These are phyloP conservation scores for Cyclotella kingstonii DNA, from an alignment of 108 stramenopile genomes.

Conservation along the genomic window DNA sequence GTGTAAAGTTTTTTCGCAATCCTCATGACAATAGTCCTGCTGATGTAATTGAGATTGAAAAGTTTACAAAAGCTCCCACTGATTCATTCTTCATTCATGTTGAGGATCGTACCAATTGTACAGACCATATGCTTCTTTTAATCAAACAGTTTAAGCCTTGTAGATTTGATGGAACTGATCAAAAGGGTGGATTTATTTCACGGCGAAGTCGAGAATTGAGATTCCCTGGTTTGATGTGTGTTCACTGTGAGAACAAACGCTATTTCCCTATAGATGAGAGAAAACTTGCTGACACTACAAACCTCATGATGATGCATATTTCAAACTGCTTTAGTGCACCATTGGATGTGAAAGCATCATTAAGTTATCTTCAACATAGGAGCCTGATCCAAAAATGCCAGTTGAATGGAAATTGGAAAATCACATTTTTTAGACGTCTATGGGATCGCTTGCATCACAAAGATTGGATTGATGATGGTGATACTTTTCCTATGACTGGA, in stretches of 20 bases:
- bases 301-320: constrained; percentile 65
- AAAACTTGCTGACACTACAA: constrained; percentile 79
- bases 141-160: constrained; percentile 77
- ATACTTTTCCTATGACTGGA: constrained; percentile 4
- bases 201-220: constrained; percentile 67
- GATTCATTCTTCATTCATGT: constrained; percentile 44
- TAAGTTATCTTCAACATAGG: constrained; percentile 76
- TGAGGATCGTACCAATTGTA: constrained; percentile 60
- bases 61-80: constrained; percentile 23
- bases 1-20: constrained; percentile 62
- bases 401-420: constrained; percentile 74
- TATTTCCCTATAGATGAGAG: constrained; percentile 85
- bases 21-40: constrained; percentile 72
- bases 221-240: constrained; percentile 63
- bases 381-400: constrained; percentile 71
- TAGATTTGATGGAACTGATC: constrained; percentile 72
- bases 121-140: constrained; percentile 73
- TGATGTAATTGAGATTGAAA: constrained; percentile 60
- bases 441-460: constrained; percentile 78
- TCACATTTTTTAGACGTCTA: constrained; percentile 74
- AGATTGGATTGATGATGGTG: constrained; percentile 39
- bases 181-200: constrained; percentile 61
- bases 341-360: constrained; percentile 62
- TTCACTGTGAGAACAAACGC: constrained; percentile 63
- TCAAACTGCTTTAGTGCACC: constrained; percentile 64